Conservation (phyloP, 78 protist genomes). For the Dictyostelium citrinum region DNA sequence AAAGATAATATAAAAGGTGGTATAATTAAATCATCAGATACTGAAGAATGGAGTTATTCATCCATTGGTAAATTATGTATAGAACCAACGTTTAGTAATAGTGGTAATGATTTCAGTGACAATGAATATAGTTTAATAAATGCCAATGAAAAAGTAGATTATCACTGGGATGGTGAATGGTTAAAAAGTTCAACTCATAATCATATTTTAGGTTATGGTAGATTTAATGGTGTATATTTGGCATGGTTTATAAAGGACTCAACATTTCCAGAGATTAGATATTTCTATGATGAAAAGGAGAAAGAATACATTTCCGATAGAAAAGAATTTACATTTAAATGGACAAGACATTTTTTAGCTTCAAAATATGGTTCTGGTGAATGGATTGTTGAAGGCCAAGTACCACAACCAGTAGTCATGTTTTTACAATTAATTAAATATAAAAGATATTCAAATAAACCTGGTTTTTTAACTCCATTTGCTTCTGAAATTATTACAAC, state of each 20-base stretch:
- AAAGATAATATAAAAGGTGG: constrained; percentile 75
- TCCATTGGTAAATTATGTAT: constrained; percentile 25
- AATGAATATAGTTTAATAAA: neutral
- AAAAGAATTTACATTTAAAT: constrained; percentile 19
- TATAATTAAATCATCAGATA: constrained; percentile 38
- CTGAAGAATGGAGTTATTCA: constrained; percentile 56
- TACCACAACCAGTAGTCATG: constrained; percentile 65
- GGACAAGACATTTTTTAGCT: constrained; percentile 71
- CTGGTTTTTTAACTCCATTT: neutral
- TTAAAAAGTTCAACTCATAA: neutral
- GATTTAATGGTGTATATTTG: constrained; percentile 70
- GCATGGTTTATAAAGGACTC: constrained; percentile 39
- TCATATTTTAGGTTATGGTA: constrained; percentile 17
- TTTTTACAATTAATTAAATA: constrained; percentile 40
- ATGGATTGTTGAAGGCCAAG: constrained; percentile 76
- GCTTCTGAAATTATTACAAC: neutral
- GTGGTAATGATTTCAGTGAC: neutral
- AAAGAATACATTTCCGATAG: constrained; percentile 29
- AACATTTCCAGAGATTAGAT: constrained; percentile 17
- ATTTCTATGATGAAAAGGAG: constrained; percentile 55
- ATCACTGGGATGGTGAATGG: constrained; percentile 81
- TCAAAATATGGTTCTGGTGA: constrained; percentile 56
- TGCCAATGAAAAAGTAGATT: constrained; percentile 33
- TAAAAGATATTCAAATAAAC: constrained; percentile 14
- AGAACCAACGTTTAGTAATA: neutral